Evolutionary conservation across 2,329 filamentous ascomycete species (phyloP).

Genomic region (Sclerotinia sclerotiorum): DNA sequence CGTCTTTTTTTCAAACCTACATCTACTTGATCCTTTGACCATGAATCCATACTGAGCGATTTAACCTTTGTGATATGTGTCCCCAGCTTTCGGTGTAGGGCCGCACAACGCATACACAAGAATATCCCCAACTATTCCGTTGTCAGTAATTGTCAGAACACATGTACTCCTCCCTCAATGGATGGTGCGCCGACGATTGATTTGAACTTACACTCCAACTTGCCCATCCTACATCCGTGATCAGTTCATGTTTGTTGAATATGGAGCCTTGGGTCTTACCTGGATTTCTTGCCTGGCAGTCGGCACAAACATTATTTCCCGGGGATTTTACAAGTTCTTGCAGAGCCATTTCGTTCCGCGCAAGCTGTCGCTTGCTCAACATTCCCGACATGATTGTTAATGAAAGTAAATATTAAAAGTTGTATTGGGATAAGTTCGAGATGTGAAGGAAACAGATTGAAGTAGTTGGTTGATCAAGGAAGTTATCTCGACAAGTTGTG

Average conservation of each 20-base stretch:
- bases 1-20: constrained; percentile 50
- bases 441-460: not conserved
- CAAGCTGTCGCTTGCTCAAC: constrained; percentile 94
- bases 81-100: constrained; percentile 92
- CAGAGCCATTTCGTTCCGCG: constrained; percentile 88
- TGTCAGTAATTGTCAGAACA: constrained; percentile 28
- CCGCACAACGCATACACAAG: constrained; percentile 94
- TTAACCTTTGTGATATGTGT: constrained; percentile 99
- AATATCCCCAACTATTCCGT: constrained; percentile 81
- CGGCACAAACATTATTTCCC: constrained; percentile 91
- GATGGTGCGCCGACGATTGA: not conserved
- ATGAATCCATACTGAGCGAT: constrained; percentile 97
- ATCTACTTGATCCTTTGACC: constrained; percentile 94
- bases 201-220: constrained; percentile 42
- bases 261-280: constrained; percentile 54
- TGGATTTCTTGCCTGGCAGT: constrained; percentile 90
- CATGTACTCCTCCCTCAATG: constrained; percentile 1
- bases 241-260: not conserved
- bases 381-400: constrained; percentile 61
- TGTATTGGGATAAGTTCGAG: constrained; percentile 2
- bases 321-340: constrained; percentile 87
- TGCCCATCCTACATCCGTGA: constrained; percentile 38
- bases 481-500: constrained; percentile 15
- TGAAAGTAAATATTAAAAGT: constrained; percentile 23
- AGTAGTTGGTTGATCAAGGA: constrained; percentile 10